phyloP scores from a whole-genome alignment of 345 rosid genomes.

The Rhodamnia rubescens region DNA sequence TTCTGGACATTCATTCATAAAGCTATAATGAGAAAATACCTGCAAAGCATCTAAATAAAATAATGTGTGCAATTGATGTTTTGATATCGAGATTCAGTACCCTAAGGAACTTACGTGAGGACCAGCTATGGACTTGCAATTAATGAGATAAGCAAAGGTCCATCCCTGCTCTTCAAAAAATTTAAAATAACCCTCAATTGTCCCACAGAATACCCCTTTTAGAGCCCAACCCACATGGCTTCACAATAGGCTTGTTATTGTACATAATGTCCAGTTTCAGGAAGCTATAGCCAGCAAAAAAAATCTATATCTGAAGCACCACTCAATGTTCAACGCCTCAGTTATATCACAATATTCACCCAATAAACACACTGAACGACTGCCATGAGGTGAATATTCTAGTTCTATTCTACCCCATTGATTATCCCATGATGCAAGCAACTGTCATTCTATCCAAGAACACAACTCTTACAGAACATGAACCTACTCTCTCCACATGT shows the following conservation, averaged over 20 bases:
- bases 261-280: neutral
- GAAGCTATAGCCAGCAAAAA: neutral
- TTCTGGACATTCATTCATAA: neutral
- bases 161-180: neutral
- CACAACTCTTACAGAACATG: neutral
- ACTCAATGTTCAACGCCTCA: neutral
- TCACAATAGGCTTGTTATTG: neutral
- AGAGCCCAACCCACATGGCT: neutral
- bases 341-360: neutral
- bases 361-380: neutral
- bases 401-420: neutral
- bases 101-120: neutral
- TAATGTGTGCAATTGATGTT: neutral
- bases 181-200: neutral
- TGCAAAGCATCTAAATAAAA: neutral
- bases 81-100: neutral
- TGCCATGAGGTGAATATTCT: neutral
- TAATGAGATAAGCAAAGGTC: neutral
- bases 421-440: neutral
- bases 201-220: neutral
- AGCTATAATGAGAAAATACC: neutral
- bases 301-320: neutral
- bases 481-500: neutral
- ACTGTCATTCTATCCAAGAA: neutral
- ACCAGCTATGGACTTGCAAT: neutral